Evolutionary conservation across 2,329 filamentous ascomycete species (phyloP).

Genomic region (Ploettnerulaceae sp.): DNA sequence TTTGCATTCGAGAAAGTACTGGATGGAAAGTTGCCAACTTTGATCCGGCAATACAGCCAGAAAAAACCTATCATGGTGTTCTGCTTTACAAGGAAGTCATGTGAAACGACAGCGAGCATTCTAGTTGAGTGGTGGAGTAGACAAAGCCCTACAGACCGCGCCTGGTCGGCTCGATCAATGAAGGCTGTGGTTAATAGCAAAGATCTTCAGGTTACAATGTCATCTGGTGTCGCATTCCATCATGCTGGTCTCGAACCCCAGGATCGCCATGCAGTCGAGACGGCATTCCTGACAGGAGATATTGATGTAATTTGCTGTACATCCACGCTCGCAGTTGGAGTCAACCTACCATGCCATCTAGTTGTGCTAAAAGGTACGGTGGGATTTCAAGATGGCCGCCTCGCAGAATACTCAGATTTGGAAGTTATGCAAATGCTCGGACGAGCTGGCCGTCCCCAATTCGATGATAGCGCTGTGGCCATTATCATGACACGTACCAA

Average conservation of each 20-base stretch:
- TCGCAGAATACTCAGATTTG: constrained; percentile 72
- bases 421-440: constrained; percentile 92
- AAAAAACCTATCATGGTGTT: constrained; percentile 79
- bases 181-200: constrained; percentile 49
- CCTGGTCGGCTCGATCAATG: constrained; percentile 58
- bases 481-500: constrained; percentile 73
- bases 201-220: constrained; percentile 50
- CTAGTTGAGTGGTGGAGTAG: constrained; percentile 62
- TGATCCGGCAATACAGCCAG: constrained; percentile 62
- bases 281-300: constrained; percentile 63
- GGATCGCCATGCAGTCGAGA: constrained; percentile 64
- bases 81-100: constrained; percentile 71
- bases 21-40: constrained; percentile 57
- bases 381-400: constrained; percentile 54
- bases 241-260: constrained; percentile 66
- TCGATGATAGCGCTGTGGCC: constrained; percentile 69
- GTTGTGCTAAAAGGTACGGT: constrained; percentile 80
- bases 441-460: constrained; percentile 77
- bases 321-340: constrained; percentile 75
- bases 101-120: constrained; percentile 60
- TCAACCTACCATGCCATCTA: constrained; percentile 79
- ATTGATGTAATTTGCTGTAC: constrained; percentile 82
- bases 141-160: constrained; percentile 45
- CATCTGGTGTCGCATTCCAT: constrained; percentile 69
- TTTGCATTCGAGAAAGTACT: constrained; percentile 71